Evolutionary conservation across 2,329 filamentous ascomycete species (phyloP).

Genomic region (Fusarium clavum): DNA sequence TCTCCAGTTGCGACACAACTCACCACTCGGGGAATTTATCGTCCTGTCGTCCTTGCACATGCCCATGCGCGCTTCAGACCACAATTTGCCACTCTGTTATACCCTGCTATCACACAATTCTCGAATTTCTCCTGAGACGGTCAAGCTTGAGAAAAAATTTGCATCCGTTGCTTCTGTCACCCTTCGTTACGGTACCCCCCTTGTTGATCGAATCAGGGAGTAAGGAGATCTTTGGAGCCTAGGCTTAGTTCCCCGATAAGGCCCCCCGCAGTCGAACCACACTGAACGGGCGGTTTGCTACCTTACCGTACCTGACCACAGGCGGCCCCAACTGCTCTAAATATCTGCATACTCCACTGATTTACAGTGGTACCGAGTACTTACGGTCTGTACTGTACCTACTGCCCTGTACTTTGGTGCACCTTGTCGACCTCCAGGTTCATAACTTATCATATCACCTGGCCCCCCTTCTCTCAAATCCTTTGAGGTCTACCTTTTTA

Average conservation of each 20-base stretch:
- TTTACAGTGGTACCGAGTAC: conserved; percentile 40
- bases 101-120: conserved; percentile 47
- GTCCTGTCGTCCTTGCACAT: conserved; percentile 47
- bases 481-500: conserved; percentile 32
- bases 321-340: conserved; percentile 36
- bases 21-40: conserved; percentile 41
- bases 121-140: conserved; percentile 42
- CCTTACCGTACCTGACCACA: conserved; percentile 21
- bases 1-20: conserved; percentile 32
- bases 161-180: conserved; percentile 19
- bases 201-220: conserved; percentile 42
- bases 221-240: conserved; percentile 39
- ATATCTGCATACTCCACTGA: conserved; percentile 35
- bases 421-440: conserved; percentile 22
- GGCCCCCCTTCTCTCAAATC: conserved; percentile 27
- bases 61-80: conserved; percentile 38
- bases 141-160: conserved; percentile 44
- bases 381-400: conserved; percentile 32
- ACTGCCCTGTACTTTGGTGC: neutral
- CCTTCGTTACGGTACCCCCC: conserved; percentile 22
- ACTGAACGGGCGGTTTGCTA: conserved; percentile 34
- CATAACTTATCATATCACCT: conserved; percentile 42
- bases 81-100: conserved; percentile 45
- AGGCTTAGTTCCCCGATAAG: conserved; percentile 37
- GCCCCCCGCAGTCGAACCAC: conserved; percentile 47